Conservation (phyloP, 2,329 filamentous ascomycete genomes). For the Pestalotiopsis sp. region DNA sequence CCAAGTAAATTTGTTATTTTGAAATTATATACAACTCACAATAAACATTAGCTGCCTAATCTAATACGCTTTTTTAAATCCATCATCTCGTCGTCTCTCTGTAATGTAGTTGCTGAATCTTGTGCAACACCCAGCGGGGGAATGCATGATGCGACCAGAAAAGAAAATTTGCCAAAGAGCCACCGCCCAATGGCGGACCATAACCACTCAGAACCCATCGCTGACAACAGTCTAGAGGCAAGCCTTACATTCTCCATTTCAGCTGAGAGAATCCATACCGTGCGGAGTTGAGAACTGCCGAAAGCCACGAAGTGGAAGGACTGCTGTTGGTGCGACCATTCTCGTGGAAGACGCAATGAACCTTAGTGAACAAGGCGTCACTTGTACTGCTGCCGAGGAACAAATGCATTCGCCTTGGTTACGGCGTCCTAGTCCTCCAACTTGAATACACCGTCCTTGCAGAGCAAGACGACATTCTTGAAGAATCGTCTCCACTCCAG, state of each 20-base stretch:
- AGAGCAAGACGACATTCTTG: slow-evolving; percentile 88
- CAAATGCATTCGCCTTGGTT: neutral
- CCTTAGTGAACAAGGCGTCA: neutral
- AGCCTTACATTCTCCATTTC: too few species aligned
- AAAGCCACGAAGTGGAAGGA: too few species aligned
- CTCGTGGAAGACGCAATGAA: neutral
- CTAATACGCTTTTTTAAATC: neutral
- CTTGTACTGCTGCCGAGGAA: neutral
- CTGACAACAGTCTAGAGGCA: too few species aligned
- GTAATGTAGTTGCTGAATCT: neutral
- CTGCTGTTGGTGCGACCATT: too few species aligned
- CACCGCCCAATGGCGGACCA: neutral
- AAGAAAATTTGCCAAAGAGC: neutral
- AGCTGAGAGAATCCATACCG: too few species aligned
- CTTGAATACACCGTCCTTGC: slow-evolving; percentile 78
- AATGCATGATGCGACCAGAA: neutral
- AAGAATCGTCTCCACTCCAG: slow-evolving; percentile 96
- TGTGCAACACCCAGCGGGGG: neutral
- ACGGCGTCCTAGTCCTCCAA: slow-evolving; percentile 38
- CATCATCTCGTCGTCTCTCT: neutral
- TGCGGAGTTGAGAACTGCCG: too few species aligned
- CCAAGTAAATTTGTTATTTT: neutral
- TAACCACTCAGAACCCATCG: too few species aligned
- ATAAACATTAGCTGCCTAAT: neutral
- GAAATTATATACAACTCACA: neutral